Evolutionary conservation across 2,329 filamentous ascomycete genomes (phyloP).

Genomic region (Penicillium brevicompactum): DNA sequence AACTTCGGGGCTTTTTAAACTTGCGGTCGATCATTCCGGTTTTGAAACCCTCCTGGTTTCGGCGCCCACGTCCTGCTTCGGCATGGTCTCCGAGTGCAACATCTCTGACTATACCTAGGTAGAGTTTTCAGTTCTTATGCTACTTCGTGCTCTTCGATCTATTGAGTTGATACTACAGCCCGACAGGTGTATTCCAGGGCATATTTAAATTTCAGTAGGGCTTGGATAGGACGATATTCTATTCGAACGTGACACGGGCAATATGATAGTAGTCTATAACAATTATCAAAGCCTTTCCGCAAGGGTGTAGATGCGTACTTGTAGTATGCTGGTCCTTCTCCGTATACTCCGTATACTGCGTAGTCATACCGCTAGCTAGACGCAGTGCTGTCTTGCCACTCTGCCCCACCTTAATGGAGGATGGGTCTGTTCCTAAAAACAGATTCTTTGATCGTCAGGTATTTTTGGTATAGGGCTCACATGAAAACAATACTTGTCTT

Average conservation of each 20-base stretch:
- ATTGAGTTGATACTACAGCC: too few relatives aligned
- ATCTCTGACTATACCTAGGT: not conserved
- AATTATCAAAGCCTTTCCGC: not conserved
- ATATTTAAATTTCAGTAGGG: too few relatives aligned
- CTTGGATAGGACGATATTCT: too few relatives aligned
- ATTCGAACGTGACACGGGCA: too few relatives aligned
- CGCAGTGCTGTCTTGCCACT: not conserved
- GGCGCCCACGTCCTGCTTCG: not conserved
- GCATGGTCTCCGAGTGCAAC: not conserved
- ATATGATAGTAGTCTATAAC: too few relatives aligned
- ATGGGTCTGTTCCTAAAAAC: not conserved
- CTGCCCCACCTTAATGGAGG: not conserved
- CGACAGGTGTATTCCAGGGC: too few relatives aligned
- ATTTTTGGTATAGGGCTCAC: not conserved
- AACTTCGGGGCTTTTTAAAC: slow-evolving; percentile 13
- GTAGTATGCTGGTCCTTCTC: too few relatives aligned
- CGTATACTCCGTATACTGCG: not conserved
- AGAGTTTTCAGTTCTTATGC: not conserved
- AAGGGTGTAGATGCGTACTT: not conserved
- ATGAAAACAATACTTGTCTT: not conserved
- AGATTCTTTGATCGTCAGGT: not conserved
- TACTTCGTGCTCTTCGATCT: not conserved
- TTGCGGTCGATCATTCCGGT: slow-evolving; percentile 8
- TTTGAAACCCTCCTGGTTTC: not conserved
- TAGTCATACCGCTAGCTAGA: not conserved